Evolutionary conservation across 2,329 filamentous ascomycete genomes (phyloP).

Genomic region (Colletotrichum phormii): DNA sequence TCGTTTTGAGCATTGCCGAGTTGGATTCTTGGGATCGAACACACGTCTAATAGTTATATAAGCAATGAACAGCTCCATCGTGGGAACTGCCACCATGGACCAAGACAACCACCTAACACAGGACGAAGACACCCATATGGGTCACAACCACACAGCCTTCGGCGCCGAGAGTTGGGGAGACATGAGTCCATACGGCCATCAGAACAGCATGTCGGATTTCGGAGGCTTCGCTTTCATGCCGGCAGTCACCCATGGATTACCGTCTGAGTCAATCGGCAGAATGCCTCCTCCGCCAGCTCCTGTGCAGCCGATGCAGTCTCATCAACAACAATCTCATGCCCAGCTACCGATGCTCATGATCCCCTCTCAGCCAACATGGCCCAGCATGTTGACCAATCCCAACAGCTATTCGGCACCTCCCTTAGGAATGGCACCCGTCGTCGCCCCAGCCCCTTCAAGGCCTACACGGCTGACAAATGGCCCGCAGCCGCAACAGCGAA

Average conservation of each 20-base stretch:
- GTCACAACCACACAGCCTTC: conserved; percentile 53
- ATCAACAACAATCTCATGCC: conserved; percentile 51
- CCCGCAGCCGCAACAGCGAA: conserved; percentile 74
- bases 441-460: conserved; percentile 61
- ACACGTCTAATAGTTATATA: conserved; percentile 30
- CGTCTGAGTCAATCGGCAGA: conserved; percentile 61
- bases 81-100: conserved; percentile 58
- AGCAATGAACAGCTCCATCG: conserved; percentile 59
- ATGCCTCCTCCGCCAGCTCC: conserved; percentile 72
- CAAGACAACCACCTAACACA: conserved; percentile 58
- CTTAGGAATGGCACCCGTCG: conserved; percentile 67
- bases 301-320: conserved; percentile 50
- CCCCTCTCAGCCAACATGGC: conserved; percentile 77
- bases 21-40: conserved; percentile 4
- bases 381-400: conserved; percentile 83
- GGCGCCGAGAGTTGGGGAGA: conserved; percentile 65
- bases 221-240: conserved; percentile 69
- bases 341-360: conserved; percentile 79
- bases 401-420: conserved; percentile 71
- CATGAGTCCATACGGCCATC: conserved; percentile 69
- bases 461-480: conserved; percentile 61
- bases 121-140: conserved; percentile 45
- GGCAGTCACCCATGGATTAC: conserved; percentile 59
- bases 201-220: conserved; percentile 78
- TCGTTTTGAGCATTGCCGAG: conserved; percentile 3